Conservation (phyloP, 768 basidiomycete genomes). For the Floccularia luteovirens region DNA sequence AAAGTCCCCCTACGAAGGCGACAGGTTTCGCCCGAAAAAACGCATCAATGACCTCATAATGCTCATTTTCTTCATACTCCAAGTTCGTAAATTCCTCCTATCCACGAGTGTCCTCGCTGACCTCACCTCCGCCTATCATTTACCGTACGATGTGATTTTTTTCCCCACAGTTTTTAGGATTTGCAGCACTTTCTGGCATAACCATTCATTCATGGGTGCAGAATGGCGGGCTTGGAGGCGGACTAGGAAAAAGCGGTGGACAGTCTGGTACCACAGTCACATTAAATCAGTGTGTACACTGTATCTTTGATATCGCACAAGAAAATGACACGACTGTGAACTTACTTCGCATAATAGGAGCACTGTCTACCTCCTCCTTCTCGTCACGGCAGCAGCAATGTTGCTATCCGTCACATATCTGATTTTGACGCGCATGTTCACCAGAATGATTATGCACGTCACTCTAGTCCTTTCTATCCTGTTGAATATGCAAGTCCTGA, state of each 20-base stretch:
- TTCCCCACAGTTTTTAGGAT: slow-evolving; percentile 54
- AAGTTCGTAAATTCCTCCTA: slow-evolving; percentile 28
- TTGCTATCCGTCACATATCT: slow-evolving; percentile 62
- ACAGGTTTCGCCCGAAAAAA: slow-evolving; percentile 63
- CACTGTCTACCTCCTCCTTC: slow-evolving; percentile 68
- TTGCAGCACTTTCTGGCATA: slow-evolving; percentile 59
- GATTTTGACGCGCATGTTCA: slow-evolving; percentile 65
- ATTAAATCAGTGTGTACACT: slow-evolving; percentile 56
- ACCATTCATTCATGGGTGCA: slow-evolving; percentile 56
- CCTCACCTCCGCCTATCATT: not conserved
- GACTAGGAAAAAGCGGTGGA: slow-evolving; percentile 52
- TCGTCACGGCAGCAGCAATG: slow-evolving; percentile 63
- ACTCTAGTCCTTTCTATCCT: slow-evolving; percentile 57
- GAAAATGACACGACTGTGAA: not conserved
- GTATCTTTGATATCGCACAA: not conserved
- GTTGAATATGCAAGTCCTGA: slow-evolving; percentile 50
- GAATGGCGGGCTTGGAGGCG: slow-evolving; percentile 64
- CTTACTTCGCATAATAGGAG: slow-evolving; percentile 33
- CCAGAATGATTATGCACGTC: slow-evolving; percentile 69
- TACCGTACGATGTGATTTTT: not conserved
- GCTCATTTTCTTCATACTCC: slow-evolving; percentile 63
- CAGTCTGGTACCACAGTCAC: slow-evolving; percentile 53
- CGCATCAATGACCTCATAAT: slow-evolving; percentile 68
- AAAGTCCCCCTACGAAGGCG: slow-evolving; percentile 51
- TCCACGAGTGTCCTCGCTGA: no score